These are phyloP conservation scores for Cystobasidium ongulense DNA, from an alignment of 768 basidiomycete species.

Conservation along the genomic window DNA sequence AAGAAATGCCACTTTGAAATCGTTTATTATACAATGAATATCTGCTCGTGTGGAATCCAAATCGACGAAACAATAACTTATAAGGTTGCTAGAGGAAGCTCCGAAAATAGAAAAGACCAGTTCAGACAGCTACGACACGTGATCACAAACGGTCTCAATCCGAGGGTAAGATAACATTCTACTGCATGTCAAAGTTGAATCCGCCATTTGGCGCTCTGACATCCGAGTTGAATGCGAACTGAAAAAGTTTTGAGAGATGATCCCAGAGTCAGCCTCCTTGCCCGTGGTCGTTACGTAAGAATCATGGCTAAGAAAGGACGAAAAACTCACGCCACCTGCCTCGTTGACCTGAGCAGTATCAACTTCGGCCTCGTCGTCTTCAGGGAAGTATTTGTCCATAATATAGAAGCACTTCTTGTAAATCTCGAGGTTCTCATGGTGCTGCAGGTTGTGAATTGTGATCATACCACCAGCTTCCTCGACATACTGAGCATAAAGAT, in stretches of 20 bases:
- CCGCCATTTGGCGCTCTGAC: constrained; percentile 86
- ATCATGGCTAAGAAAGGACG: constrained; percentile 39
- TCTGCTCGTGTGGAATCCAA: no score
- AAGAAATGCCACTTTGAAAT: no score
- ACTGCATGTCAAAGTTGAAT: constrained; percentile 68
- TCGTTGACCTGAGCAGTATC: constrained; percentile 58
- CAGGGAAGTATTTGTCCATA: constrained; percentile 66
- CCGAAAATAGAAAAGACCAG: no score
- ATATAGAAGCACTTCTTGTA: constrained; percentile 81
- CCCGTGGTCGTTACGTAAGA: constrained; percentile 35
- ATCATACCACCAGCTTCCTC: constrained; percentile 99
- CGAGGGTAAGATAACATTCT: not conserved
- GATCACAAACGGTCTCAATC: no score
- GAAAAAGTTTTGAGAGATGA: not conserved
- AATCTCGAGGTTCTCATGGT: constrained; percentile 98
- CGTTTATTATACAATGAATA: no score
- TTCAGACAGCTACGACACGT: no score
- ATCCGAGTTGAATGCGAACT: constrained; percentile 67
- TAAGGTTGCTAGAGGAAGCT: no score
- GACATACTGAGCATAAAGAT: constrained; percentile 86
- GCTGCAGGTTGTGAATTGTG: constrained; percentile 96
- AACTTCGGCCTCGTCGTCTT: constrained; percentile 72
- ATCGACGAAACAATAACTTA: no score
- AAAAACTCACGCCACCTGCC: constrained; percentile 43
- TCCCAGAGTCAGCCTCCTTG: no score